Evolutionary conservation across 495 filamentous ascomycete species (phyloP).

Genomic region (Hypoxylon rickii): DNA sequence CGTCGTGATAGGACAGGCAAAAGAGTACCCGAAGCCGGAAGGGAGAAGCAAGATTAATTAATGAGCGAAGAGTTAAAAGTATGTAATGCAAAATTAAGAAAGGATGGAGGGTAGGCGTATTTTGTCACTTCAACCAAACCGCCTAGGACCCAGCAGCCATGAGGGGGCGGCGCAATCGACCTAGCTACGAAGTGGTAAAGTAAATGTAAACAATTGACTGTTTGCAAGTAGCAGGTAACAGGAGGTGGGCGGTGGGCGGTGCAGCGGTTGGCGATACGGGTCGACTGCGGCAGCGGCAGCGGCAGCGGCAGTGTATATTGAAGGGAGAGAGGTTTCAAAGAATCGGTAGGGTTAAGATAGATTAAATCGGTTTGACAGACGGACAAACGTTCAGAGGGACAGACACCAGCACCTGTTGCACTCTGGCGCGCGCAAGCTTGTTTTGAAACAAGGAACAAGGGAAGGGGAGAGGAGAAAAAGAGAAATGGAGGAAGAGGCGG

Average conservation of each 20-base stretch:
- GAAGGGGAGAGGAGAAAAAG: no score
- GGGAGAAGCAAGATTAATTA: conserved; percentile 11
- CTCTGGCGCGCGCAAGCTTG: conserved; percentile 19
- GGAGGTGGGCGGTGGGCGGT: conserved; percentile 6
- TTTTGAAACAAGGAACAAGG: conserved; percentile 30
- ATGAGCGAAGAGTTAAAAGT: conserved; percentile 16
- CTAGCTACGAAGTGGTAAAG: conserved; percentile 9
- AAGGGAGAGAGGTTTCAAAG: conserved; percentile 28
- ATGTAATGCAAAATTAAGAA: conserved; percentile 15
- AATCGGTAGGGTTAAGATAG: conserved; percentile 29
- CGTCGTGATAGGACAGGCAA: conserved; percentile 3
- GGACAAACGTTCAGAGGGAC: conserved; percentile 29
- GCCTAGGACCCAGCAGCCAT: conserved; percentile 19
- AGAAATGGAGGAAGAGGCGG: neutral
- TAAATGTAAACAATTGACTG: conserved; percentile 16
- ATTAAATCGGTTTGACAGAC: conserved; percentile 28
- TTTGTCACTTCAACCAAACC: conserved; percentile 7
- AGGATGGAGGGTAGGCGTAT: conserved; percentile 2
- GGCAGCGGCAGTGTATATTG: conserved; percentile 22
- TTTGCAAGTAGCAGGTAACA: conserved; percentile 5
- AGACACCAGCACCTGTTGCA: conserved; percentile 34
- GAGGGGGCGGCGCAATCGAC: conserved; percentile 14
- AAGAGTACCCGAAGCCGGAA: neutral
- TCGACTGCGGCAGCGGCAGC: conserved; percentile 23
- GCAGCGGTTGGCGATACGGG: conserved; percentile 30